These are phyloP conservation scores for Vinca minor DNA, from an alignment of 257 asterid genomes.

Conservation along the genomic window DNA sequence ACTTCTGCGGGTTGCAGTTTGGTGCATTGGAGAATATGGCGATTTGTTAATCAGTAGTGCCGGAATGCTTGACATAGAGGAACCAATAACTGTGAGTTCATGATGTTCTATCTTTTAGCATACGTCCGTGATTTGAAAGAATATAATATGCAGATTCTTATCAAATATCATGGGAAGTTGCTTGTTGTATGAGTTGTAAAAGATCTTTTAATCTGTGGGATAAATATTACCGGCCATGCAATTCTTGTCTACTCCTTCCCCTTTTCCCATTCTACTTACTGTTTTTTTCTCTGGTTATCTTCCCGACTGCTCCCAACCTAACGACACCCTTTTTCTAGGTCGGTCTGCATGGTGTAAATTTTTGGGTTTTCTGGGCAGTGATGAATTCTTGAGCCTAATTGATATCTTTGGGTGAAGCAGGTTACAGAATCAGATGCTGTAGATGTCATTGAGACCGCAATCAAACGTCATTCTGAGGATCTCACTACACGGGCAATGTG, in stretches of 20 bases:
- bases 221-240: background rate
- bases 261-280: background rate
- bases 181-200: background rate
- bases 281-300: background rate
- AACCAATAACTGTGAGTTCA: slow-evolving; percentile 69
- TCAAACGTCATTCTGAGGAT: slow-evolving; percentile 53
- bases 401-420: slow-evolving; percentile 41
- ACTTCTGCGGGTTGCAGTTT: slow-evolving; percentile 90
- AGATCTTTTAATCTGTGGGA: background rate
- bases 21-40: slow-evolving; percentile 99
- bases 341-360: background rate
- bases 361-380: no score
- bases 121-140: background rate
- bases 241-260: background rate
- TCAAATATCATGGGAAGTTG: background rate
- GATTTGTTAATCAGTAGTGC: slow-evolving; percentile 67
- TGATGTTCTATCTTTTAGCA: slow-evolving; percentile 7
- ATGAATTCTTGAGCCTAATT: no score
- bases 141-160: background rate
- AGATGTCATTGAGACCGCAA: slow-evolving; percentile 70
- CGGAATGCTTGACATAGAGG: slow-evolving; percentile 74
- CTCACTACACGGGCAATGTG: slow-evolving; percentile 87
- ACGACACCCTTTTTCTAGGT: background rate
- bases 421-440: slow-evolving; percentile 89
- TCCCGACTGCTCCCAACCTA: background rate